These are phyloP conservation scores for Aeschynomene evenia DNA, from an alignment of 306 rosid species.

Conservation along the genomic window DNA sequence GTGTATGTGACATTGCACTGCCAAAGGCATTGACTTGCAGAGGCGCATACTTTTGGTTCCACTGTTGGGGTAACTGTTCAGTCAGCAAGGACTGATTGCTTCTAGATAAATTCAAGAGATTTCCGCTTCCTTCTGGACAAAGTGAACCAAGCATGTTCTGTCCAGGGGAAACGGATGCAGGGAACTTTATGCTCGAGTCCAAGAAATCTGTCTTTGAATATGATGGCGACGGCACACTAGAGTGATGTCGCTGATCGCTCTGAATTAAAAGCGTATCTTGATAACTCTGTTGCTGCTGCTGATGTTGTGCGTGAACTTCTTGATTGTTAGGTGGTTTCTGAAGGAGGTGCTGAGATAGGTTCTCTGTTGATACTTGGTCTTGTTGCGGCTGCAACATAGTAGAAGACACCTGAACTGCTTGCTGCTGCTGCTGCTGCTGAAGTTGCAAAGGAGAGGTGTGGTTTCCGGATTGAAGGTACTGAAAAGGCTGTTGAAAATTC, in stretches of 20 bases:
- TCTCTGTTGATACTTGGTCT: slow-evolving; percentile 53
- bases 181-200: slow-evolving; percentile 60
- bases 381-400: slow-evolving; percentile 64
- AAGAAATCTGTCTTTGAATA: slow-evolving; percentile 62
- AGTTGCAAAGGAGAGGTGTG: slow-evolving; percentile 59
- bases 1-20: slow-evolving; percentile 54
- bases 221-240: slow-evolving; percentile 59
- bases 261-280: slow-evolving; percentile 56
- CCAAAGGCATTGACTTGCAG: slow-evolving; percentile 57
- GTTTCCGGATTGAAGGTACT: slow-evolving; percentile 60
- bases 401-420: slow-evolving; percentile 48
- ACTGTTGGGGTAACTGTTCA: slow-evolving; percentile 71
- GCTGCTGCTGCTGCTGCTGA: slow-evolving; percentile 61
- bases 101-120: slow-evolving; percentile 55
- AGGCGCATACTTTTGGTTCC: slow-evolving; percentile 59
- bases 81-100: slow-evolving; percentile 52
- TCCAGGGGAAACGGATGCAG: slow-evolving; percentile 49
- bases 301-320: slow-evolving; percentile 62
- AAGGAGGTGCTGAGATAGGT: slow-evolving; percentile 62
- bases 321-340: slow-evolving; percentile 65
- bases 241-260: slow-evolving; percentile 58
- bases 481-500: slow-evolving; percentile 76
- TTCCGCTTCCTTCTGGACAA: slow-evolving; percentile 61
- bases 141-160: slow-evolving; percentile 65
- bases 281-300: slow-evolving; percentile 40